Conservation (phyloP, 495 filamentous ascomycete species). For the Lepraria neglecta region DNA sequence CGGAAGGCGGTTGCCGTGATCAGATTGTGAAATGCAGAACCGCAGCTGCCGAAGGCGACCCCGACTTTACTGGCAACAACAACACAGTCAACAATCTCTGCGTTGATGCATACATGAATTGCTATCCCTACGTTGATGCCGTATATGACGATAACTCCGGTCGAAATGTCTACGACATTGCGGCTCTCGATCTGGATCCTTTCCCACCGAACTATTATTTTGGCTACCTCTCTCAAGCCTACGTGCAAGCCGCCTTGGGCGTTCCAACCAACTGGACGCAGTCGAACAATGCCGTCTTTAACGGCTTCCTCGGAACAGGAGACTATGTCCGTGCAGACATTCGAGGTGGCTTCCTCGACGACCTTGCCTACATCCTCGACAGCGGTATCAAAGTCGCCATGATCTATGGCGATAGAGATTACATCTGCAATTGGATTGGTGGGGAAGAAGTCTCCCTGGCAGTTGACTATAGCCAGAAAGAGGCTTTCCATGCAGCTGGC, state of each 20-base stretch:
- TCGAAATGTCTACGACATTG: constrained; percentile 61
- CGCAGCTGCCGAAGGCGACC: constrained; percentile 27
- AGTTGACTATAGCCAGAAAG: constrained; percentile 31
- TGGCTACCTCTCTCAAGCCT: constrained; percentile 58
- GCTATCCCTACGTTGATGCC: constrained; percentile 37
- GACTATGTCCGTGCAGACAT: constrained; percentile 42
- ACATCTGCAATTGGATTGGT: constrained; percentile 42
- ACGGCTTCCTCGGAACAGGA: constrained; percentile 46
- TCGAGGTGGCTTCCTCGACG: constrained; percentile 45
- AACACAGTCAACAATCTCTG: constrained; percentile 32
- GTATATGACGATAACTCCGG: constrained; percentile 33
- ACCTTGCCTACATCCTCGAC: constrained; percentile 47
- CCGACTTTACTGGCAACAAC: background rate
- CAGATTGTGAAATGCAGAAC: constrained; percentile 44
- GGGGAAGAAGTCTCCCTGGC: constrained; percentile 30
- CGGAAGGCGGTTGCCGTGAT: constrained; percentile 56
- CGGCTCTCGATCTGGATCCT: constrained; percentile 45
- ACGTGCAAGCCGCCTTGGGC: constrained; percentile 59
- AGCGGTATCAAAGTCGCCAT: constrained; percentile 59
- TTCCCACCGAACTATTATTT: constrained; percentile 58
- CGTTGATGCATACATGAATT: constrained; percentile 34
- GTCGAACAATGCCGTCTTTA: constrained; percentile 41
- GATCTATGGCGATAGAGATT: constrained; percentile 63
- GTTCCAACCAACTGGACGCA: constrained; percentile 61
- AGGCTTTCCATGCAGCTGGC: constrained; percentile 42